A percentile compares a stretch with the other conserved stretches of the same genome.
These are phyloP conservation scores for Tilletia horrida DNA, from an alignment of 1,284 basidiomycete genomes.

Conservation along the genomic window DNA sequence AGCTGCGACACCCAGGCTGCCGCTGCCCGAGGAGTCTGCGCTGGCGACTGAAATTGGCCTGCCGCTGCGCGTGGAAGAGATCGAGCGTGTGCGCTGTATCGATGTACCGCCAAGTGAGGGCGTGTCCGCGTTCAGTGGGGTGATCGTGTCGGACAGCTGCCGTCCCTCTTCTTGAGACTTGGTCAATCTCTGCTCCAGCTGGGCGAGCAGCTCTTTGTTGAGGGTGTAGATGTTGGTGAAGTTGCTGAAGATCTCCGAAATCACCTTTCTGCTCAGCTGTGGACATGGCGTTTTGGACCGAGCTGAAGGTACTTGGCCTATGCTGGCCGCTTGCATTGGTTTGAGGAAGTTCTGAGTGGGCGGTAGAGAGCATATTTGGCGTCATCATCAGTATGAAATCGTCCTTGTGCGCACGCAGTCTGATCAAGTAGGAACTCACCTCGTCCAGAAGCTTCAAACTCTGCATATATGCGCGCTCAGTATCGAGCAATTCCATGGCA, in stretches of 20 bases:
- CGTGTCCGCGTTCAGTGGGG: not conserved
- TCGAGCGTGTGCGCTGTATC: not conserved
- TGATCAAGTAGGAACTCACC: conserved; percentile 7
- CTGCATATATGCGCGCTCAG: conserved; percentile 46
- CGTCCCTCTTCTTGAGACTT: not conserved
- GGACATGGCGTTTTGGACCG: conserved; percentile 59
- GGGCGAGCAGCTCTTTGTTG: conserved; percentile 71
- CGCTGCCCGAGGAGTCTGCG: not conserved
- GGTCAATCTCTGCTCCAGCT: conserved; percentile 58
- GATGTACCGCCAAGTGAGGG: conserved; percentile 4
- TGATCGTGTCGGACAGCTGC: not conserved
- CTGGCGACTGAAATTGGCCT: not conserved
- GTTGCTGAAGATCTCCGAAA: conserved; percentile 78
- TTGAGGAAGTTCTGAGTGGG: conserved; percentile 7
- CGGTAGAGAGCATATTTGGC: too few relatives aligned
- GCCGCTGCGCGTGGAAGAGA: not conserved
- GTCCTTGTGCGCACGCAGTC: too few relatives aligned
- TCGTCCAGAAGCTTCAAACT: conserved; percentile 43
- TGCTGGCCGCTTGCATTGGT: conserved; percentile 14
- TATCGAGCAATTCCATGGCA: conserved; percentile 44
- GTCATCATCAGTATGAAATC: too few relatives aligned
- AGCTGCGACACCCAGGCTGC: not conserved
- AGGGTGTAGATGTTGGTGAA: conserved; percentile 88
- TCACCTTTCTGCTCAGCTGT: conserved; percentile 66
- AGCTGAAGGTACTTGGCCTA: not conserved